Base-by-base conservation (phyloP, 768 basidiomycete species). In the Jaapia argillacea region DNA sequence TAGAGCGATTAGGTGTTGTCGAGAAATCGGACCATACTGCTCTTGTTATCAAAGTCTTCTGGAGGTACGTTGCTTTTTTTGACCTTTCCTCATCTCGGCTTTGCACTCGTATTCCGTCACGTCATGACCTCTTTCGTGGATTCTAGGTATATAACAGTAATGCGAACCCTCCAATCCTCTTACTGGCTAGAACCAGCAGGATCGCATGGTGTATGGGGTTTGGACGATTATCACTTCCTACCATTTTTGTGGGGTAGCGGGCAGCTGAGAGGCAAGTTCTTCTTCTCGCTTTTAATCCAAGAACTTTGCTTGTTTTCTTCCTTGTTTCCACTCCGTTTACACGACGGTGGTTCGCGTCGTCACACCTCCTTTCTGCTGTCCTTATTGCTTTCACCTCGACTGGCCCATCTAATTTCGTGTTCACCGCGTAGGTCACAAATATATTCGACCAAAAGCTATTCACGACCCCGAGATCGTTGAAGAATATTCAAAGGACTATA, bases 141-240 rank as follows among this genome's bases (percentile, higher is more conserved):
- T 14, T 39, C 2, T 40, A 75, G 73, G 51, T 93, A 90, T 53
- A 75, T 90, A 24, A 63, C 77, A 40, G 73, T 85, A 39, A 89
- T 89, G 88, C 79, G 96, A 0, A 55, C 77, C 7, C 70, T 99
- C 2, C 93, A 98, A 52, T 91, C 88, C 3, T 79, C 83, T 2
- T 99, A 99, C 58, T 97, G 93, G 91, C 76, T 97, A 0, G 94
- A 99, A 59, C 93, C 94, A 3, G 94, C 94, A 5, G 93, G 94
- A n/a, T 98, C 96, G 1, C 94, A 98, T 58, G 94, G 94, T 0
- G 94, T 97, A 0, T 98, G 93, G 87, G 94, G 94, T 1, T 65
- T 98, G 44, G 92, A 96, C 53, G 92, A 97, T 54, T 99, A 97
- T 54, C 92, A 96, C 54, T 99, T 96, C 64, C 70, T 93, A 13